Base-by-base conservation (phyloP, 208 protist species). In the Leishmania braziliensis region DNA sequence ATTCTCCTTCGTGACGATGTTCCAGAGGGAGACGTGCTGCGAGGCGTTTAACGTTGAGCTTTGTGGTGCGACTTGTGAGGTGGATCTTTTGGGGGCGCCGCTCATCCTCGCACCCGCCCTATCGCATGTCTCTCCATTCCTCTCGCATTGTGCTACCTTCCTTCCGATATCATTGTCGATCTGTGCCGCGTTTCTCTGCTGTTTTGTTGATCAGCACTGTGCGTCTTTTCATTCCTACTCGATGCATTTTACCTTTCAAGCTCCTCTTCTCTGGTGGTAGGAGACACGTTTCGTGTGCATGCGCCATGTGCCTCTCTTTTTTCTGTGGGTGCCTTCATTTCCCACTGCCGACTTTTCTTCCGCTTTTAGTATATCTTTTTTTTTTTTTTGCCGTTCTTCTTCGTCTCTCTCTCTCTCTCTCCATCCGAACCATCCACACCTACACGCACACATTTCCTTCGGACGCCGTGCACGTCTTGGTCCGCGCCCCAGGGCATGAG, bases 1-100 rank as follows among this genome's bases (percentile, higher is more conserved):
- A 84, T 87, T 58, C 88, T 94, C 9, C 85, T 91, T 23, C 63
- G 66, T n/a, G 62, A 79, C 5, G 36, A 76, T 39, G 29, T 18
- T 5, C 5, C 74, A 3, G 53, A 68, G 29, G 43, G 74, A 68
- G 39, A 3, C 3, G 1, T 56, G 36, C 33, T 77, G 48, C 36
- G 18, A n/a, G 6, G 72, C 39, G 14, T 16, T 26, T 9, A 29
- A 73, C 10, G 39, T 14, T 29, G 26, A 29, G 23, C n/a, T 29
- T 9, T 10, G 14, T 50, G 4, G 1, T 46, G 5, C 1, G 4
- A 3, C 66, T 36, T 72, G 20, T 26, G 39, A 20, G 46, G 66
- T 50, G 33, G 33, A 10, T 26, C 12, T 14, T 10, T 10, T 51
- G 23, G 39, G 4, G 18, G 66, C 20, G 16, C 4, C 39, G 1